These are phyloP conservation scores for Linnemannia exigua DNA, from an alignment of 192 early-diverging fungal genomes.

Conservation along the genomic window DNA sequence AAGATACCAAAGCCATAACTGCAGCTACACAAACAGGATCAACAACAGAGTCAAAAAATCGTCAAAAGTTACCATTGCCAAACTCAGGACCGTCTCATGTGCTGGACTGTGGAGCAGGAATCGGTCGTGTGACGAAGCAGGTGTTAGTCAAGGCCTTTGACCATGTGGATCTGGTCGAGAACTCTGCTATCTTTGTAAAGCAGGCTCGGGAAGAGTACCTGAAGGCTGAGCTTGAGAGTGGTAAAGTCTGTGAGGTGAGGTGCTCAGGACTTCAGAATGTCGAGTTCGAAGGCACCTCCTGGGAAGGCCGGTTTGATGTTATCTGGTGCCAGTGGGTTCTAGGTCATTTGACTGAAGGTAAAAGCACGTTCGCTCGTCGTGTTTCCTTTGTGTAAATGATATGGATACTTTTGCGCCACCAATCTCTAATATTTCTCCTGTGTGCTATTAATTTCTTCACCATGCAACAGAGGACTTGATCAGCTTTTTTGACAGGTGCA, in stretches of 20 bases:
- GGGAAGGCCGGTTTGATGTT: slow-evolving; percentile 83
- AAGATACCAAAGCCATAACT: slow-evolving; percentile 32
- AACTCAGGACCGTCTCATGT: slow-evolving; percentile 54
- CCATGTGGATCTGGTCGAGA: slow-evolving; percentile 93
- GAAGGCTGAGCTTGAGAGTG: slow-evolving; percentile 65
- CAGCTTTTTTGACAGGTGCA: slow-evolving; percentile 85
- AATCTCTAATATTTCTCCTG: not conserved
- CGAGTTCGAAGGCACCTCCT: slow-evolving; percentile 72
- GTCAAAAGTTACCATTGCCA: slow-evolving; percentile 41
- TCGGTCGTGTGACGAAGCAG: slow-evolving; percentile 92
- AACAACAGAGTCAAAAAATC: slow-evolving; percentile 13
- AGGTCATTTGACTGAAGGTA: slow-evolving; percentile 92
- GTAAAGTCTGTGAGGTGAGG: slow-evolving; percentile 76
- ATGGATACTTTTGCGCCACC: too few species aligned
- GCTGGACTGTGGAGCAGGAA: slow-evolving; percentile 95
- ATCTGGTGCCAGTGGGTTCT: slow-evolving; percentile 99
- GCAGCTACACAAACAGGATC: slow-evolving; percentile 5
- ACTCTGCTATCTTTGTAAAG: slow-evolving; percentile 82
- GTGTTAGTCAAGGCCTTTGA: slow-evolving; percentile 86
- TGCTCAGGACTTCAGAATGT: slow-evolving; percentile 82
- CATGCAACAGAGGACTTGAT: slow-evolving; percentile 79
- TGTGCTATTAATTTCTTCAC: not conserved
- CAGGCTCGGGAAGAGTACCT: slow-evolving; percentile 76
- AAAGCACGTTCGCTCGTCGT: too few species aligned
- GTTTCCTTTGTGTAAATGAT: not conserved